phyloP scores from a whole-genome alignment of 73 alveolate genomes.

The Loxodes magnus region DNA sequence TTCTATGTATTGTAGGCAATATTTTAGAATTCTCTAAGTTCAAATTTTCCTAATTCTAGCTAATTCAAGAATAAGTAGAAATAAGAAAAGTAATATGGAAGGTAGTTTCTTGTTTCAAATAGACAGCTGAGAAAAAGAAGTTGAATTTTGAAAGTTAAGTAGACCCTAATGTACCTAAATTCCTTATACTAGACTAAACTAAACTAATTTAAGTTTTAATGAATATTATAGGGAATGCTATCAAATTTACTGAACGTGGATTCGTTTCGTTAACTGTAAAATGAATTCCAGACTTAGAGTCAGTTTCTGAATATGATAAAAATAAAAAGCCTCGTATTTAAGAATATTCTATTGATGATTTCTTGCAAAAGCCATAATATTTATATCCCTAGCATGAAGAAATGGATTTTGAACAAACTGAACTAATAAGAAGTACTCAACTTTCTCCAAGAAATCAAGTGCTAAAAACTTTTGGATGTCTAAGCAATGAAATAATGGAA shows the following conservation, averaged over 20 bases:
- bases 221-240: conserved; percentile 32
- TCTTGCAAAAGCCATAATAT: too few relatives aligned
- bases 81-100: background rate
- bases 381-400: background rate
- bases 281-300: too few relatives aligned
- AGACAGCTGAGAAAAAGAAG: conserved; percentile 4
- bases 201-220: conserved; percentile 29
- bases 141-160: conserved; percentile 11
- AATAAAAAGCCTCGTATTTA: too few relatives aligned
- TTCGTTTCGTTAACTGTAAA: conserved; percentile 8
- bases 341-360: too few relatives aligned
- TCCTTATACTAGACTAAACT: conserved; percentile 3
- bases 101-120: background rate
- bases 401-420: background rate
- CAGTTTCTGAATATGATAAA: too few relatives aligned
- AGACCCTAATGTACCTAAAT: conserved; percentile 6
- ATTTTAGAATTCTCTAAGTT: conserved; percentile 26
- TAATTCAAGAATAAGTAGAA: background rate
- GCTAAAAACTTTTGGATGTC: background rate
- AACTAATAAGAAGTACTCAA: background rate
- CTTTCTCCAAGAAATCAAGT: background rate
- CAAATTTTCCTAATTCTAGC: conserved; percentile 15
- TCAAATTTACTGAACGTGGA: conserved; percentile 34
- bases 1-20: conserved; percentile 27
- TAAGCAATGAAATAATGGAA: background rate